These are phyloP conservation scores for Dryadomyces quercus-mongolicae DNA, from an alignment of 2,329 filamentous ascomycete genomes.

Conservation along the genomic window DNA sequence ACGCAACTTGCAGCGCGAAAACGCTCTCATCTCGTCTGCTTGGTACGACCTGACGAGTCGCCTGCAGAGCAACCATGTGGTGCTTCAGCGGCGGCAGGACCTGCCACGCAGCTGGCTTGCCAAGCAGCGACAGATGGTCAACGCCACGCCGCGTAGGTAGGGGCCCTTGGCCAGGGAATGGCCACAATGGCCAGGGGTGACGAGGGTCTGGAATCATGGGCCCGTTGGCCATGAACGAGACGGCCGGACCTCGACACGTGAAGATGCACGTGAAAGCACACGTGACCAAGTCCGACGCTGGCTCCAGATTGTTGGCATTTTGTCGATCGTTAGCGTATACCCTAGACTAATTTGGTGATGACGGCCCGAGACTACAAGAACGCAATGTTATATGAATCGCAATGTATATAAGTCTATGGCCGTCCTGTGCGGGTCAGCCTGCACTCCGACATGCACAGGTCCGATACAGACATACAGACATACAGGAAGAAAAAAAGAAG, in stretches of 20 bases:
- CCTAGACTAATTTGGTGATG: neutral
- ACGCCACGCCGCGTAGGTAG: conserved; percentile 20
- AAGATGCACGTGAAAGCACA: neutral
- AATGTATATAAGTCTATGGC: neutral
- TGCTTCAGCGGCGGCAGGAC: conserved; percentile 63
- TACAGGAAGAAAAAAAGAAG: neutral
- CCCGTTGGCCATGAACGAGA: too few relatives aligned
- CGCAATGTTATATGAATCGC: too few relatives aligned
- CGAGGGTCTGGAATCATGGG: neutral
- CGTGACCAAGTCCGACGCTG: neutral
- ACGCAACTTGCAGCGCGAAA: conserved; percentile 64
- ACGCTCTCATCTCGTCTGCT: conserved; percentile 65
- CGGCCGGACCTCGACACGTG: neutral
- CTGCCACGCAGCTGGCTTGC: conserved; percentile 72
- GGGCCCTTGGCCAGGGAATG: neutral
- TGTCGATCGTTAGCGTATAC: neutral
- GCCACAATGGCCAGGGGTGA: neutral
- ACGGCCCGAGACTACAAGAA: too few relatives aligned
- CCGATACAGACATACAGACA: neutral
- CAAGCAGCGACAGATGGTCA: conserved; percentile 65
- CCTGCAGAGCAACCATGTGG: conserved; percentile 72
- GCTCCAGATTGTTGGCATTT: neutral
- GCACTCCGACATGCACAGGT: conserved; percentile 2
- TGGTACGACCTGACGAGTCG: conserved; percentile 75
- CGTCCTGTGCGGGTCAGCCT: conserved; percentile 1